A percentile compares a stretch with the other conserved stretches of the same genome.
phyloP scores from a whole-genome alignment of 2,329 filamentous ascomycete species.

The Trichophyton equinum region DNA sequence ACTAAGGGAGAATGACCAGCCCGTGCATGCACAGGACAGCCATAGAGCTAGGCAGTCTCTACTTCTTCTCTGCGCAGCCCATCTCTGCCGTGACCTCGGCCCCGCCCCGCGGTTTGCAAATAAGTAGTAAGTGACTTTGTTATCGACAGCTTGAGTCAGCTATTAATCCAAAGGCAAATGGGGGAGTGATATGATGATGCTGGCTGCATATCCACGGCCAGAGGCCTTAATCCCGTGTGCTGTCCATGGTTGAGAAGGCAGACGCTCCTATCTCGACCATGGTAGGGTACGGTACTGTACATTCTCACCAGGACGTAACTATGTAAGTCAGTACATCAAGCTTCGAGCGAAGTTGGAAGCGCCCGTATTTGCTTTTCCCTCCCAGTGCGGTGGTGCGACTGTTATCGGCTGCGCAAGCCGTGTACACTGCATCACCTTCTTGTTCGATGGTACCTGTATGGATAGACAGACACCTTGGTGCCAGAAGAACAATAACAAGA shows the following conservation, averaged over 20 bases:
- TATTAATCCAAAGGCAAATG: not conserved
- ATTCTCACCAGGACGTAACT: not conserved
- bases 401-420: not conserved
- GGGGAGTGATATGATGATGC: not conserved
- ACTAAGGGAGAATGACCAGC: not conserved
- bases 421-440: not conserved
- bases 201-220: not conserved
- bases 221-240: not conserved
- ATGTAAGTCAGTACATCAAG: not conserved
- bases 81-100: not conserved
- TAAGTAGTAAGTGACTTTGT: not conserved
- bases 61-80: no score
- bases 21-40: not conserved
- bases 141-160: not conserved
- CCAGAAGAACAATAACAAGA: not conserved
- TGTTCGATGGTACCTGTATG: not conserved
- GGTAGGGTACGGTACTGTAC: not conserved
- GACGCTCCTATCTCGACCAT: not conserved
- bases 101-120: not conserved
- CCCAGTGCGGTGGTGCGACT: not conserved
- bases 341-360: not conserved
- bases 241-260: not conserved
- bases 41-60: no score
- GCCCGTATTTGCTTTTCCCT: slow-evolving; percentile 2
- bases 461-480: not conserved